These are phyloP conservation scores for Heracleum sosnowskyi DNA, from an alignment of 129 eudicot genomes.

Conservation along the genomic window DNA sequence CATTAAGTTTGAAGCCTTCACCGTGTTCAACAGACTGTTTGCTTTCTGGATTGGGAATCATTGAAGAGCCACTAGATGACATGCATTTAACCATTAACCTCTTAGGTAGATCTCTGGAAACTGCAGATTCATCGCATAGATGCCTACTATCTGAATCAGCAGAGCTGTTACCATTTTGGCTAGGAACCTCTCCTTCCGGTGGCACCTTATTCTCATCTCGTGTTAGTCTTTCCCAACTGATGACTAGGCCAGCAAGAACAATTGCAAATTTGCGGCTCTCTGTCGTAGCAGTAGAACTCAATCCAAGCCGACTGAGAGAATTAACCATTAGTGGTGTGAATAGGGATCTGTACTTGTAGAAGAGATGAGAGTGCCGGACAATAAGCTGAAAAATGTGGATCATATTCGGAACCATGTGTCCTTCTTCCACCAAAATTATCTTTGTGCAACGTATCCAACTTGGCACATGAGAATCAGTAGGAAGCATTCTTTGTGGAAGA, in stretches of 20 bases:
- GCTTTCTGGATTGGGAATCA: conserved; percentile 72
- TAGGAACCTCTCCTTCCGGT: conserved; percentile 30
- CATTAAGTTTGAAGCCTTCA: conserved; percentile 94
- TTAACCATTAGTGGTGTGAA: conserved; percentile 64
- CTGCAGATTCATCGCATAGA: conserved; percentile 45
- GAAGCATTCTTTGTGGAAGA: conserved; percentile 43
- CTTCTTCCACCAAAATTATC: conserved; percentile 60
- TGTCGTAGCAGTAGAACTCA: conserved; percentile 38
- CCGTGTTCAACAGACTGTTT: conserved; percentile 75
- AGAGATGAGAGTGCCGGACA: conserved; percentile 58
- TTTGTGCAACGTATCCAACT: conserved; percentile 63
- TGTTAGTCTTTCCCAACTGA: conserved; percentile 53
- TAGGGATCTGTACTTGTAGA: conserved; percentile 54
- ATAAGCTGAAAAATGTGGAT: conserved; percentile 61
- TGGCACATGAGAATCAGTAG: conserved; percentile 53
- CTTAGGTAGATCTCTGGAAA: conserved; percentile 68
- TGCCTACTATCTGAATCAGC: conserved; percentile 47
- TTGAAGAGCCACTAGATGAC: conserved; percentile 83
- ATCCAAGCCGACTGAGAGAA: conserved; percentile 53
- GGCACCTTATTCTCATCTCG: conserved; percentile 27
- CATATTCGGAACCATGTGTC: conserved; percentile 45
- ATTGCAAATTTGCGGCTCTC: conserved; percentile 59
- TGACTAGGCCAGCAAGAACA: conserved; percentile 61
- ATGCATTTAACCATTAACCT: conserved; percentile 75
- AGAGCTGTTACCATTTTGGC: conserved; percentile 46